Percentiles rank a stretch among this genome's conserved stretches.
Evolutionary conservation across 352 stramenopile species (phyloP).

Genomic region (Lagenidium sp.): DNA sequence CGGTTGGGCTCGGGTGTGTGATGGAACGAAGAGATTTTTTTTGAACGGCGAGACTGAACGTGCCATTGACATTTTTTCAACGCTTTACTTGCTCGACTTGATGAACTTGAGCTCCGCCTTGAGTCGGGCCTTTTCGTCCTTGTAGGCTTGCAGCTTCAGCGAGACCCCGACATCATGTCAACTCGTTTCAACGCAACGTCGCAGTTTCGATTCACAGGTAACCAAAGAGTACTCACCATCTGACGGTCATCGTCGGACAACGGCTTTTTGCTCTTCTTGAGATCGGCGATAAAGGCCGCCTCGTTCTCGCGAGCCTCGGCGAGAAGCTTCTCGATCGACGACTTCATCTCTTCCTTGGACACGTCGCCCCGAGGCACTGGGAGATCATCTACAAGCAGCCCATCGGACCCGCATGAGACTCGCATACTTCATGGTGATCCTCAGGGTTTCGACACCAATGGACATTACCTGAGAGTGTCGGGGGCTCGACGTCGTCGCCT

Average conservation of each 20-base stretch:
- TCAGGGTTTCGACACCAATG: not conserved
- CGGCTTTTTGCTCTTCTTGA: constrained; percentile 44
- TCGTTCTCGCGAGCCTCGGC: constrained; percentile 73
- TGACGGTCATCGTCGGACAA: constrained; percentile 63
- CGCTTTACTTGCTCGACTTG: constrained; percentile 42
- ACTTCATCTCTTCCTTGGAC: constrained; percentile 51
- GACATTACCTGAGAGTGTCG: not conserved
- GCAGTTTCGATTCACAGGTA: not conserved
- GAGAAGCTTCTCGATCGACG: constrained; percentile 66
- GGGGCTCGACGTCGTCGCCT: not conserved
- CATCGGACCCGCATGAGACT: not conserved
- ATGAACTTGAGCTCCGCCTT: constrained; percentile 82
- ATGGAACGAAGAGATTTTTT: too few relatives aligned
- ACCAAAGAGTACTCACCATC: constrained; percentile 32
- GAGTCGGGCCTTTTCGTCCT: constrained; percentile 76
- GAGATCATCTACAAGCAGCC: constrained; percentile 21
- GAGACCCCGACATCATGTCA: not conserved
- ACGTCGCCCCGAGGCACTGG: constrained; percentile 49
- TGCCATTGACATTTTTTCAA: not conserved
- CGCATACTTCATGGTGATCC: not conserved
- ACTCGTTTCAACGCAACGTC: not conserved
- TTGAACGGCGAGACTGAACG: too few relatives aligned
- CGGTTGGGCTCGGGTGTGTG: too few relatives aligned
- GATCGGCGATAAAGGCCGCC: constrained; percentile 62
- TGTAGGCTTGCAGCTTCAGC: constrained; percentile 65